Base-by-base conservation (phyloP, 108 stramenopile genomes). In the Fragilaria radians region DNA sequence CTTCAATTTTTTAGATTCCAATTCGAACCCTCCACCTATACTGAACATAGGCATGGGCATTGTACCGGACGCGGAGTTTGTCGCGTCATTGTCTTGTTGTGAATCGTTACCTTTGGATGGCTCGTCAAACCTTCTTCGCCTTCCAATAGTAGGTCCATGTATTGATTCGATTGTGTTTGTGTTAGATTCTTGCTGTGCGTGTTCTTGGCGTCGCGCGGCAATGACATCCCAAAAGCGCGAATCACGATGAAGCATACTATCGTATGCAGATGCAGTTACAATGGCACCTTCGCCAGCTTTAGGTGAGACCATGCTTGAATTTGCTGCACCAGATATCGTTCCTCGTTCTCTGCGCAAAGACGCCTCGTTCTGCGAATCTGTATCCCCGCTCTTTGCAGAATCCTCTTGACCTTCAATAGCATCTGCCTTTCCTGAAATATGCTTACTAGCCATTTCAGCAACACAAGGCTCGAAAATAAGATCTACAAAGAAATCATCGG, bases 401-500 rank as follows among this genome's bases (percentile, higher is more conserved):
- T 19, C 50, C 7, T 9, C 50, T 7, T 9, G 17, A 24, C 23
- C 22, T 63, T 61, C 58, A 67, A 64, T 33, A 24, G 32, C 45
- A 28, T 54, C 28, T 54, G 52, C 33, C 42, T 74, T 36, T 24
- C 69, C 63, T 47, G 59, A 65, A 34, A 85, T 59, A 62, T 82
- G 74, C 50, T 81, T 78, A 27, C 74, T 75, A 1, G 81, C 83
- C 46, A 66, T 77, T 36, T 84, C 83, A 9, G 79, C 72, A 63
- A 86, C 83, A n/a, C 83, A 79, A 22, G 94, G 76, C 56, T 91
- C 97, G 63, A 98, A 97, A 42, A 96, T 94, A 33, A 96, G 67
- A 68, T 98, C 97, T 29, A 98, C 28, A 73, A 91, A 96, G 61
- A 96, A 95, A 53, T 93, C 93, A 57, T 93, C 88, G 11, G 83